Evolutionary conservation across 345 rosid genomes (phyloP), one percentile per base, ranked within the genome.

Genomic region (Reutealis trisperma): DNA sequence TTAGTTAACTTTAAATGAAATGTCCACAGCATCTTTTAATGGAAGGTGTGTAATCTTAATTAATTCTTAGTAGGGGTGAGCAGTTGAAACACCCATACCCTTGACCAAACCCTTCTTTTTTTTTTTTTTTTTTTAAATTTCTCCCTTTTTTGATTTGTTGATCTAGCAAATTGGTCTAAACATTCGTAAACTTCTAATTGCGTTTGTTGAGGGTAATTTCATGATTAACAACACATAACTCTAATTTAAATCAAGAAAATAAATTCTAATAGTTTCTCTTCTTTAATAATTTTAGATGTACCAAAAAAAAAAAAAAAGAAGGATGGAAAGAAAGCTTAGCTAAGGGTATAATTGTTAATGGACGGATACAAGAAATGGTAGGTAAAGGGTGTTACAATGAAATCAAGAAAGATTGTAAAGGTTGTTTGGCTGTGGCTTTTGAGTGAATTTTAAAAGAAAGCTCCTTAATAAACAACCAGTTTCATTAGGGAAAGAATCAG

Each of bases 361-460:
- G 27, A 16, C 11, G 25, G 12, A 37, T 34, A 34, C 41, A n/a
- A 45, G 32, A 37, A 24, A 19, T 13, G 52, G 67, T 45, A 16
- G 78, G 66, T 6, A 59, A 44, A 52, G 75, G 80, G 73, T 32
- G 58, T 19, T 57, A 75, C 49, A 42, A 82, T 34, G 54, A 54
- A 72, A 34, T 52, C 3, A 52, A 62, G 34, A 18, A 42, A 65
- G 42, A 44, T 25, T 30, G 42, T 44, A 65, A n/a, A 78, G 86
- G 70, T 79, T 83, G 88, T 78, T 78, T 77, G 85, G 77, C 30
- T 64, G 45, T 64, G 77, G 68, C 59, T 22, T 72, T 86, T 18
- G 88, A 84, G 87, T 87, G 79, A 67, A 72, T 75, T 80, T 34
- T 52, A 83, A 75, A 77, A 19, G 67, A 76, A 79, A 73, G 65